Conservation (phyloP, 768 basidiomycete species). For the Daedalea quercina region DNA sequence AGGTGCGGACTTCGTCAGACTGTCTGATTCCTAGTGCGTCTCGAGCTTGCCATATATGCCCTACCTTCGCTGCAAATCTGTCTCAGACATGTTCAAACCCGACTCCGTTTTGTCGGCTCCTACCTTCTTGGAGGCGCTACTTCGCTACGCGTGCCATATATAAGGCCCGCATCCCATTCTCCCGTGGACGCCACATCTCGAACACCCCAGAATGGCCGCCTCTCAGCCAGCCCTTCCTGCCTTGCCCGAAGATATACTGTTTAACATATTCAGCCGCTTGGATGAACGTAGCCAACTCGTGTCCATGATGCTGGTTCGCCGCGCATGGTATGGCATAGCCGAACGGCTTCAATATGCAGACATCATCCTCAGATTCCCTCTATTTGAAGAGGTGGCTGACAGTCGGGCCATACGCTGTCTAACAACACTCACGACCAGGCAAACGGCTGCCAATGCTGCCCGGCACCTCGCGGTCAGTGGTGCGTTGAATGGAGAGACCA, state of each 20-base stretch:
- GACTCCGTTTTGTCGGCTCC: too few relatives aligned
- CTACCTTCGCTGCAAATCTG: too few relatives aligned
- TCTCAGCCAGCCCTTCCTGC: neutral
- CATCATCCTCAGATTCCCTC: conserved; percentile 7
- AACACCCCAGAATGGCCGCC: neutral
- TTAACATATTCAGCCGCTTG: conserved; percentile 2
- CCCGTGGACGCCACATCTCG: neutral
- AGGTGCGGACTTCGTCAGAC: too few relatives aligned
- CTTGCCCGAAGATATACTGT: conserved; percentile 7
- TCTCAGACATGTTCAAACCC: too few relatives aligned
- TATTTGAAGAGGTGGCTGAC: neutral
- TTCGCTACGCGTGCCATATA: neutral
- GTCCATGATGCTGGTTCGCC: conserved; percentile 10
- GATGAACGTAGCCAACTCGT: neutral
- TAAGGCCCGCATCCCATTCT: neutral
- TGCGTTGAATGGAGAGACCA: conserved; percentile 3
- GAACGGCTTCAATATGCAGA: conserved; percentile 11
- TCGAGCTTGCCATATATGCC: too few relatives aligned
- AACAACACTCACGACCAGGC: neutral
- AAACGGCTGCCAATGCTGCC: conserved; percentile 11
- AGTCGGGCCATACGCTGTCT: neutral
- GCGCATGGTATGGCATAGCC: conserved; percentile 11
- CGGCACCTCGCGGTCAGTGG: conserved; percentile 12
- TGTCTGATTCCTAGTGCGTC: too few relatives aligned
- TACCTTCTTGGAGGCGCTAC: neutral